Evolutionary conservation across 2,329 filamentous ascomycete species (phyloP), one percentile per base, ranked within the genome.

Genomic region (Curvularia sp.): DNA sequence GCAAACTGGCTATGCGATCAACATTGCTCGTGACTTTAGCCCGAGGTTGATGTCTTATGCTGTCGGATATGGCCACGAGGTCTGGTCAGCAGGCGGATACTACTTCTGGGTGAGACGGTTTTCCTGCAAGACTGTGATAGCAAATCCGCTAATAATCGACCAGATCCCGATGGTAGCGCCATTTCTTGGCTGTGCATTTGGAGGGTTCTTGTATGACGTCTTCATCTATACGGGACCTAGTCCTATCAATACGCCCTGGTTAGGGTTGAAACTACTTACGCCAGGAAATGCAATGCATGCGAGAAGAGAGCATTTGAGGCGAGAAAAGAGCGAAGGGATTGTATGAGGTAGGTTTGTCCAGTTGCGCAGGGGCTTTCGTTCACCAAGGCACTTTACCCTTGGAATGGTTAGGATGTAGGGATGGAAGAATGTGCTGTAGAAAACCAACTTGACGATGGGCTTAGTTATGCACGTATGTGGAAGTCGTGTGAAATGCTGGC

Each of bases 1-100:
- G 88, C 85, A 92, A 74, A 92, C 89, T 1, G 89, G 89, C 38
- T 92, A 90, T 75, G 89, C 89, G 1, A 90, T 91, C 64, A 92
- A 92, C 68, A 75, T 90, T 42, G 89, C 88, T 35, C 83, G 89
- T 75, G 89, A 92, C 63, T 89, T 92, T 70, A 88, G 88, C 0
- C 89, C 89, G 9, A 81, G 89, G 10, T 74, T 91, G 43, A 85
- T 89, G 61, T 85, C 85, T 1, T 89, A 87, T 70, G 84, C 88
- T 70, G 67, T 91, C 53, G 89, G 89, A 2, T 92, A 92, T 69
- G 88, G 88, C 0, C 75, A 74, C 49, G 83, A 88, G 49, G 89
- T 91, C 0, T 92, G 88, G 86, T 83, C 81, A 9, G 85, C 86
- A 0, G 88, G 88, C 2, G 82, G 82, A 12, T 89, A 91, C 70